These are phyloP conservation scores for Takashimella tepidaria DNA, from an alignment of 1,284 basidiomycete species.

Conservation along the genomic window DNA sequence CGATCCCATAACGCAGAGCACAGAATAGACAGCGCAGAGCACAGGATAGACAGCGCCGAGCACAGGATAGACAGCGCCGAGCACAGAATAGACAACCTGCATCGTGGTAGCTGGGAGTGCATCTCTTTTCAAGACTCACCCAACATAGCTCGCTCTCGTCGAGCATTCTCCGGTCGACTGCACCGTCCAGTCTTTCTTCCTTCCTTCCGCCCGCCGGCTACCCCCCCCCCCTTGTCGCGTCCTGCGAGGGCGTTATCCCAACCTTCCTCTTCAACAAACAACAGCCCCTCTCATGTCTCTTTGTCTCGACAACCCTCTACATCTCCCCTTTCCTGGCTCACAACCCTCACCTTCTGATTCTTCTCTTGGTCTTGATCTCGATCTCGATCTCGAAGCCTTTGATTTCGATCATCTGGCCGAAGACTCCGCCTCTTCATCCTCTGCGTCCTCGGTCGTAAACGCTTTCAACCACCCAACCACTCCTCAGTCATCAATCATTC, in stretches of 20 bases:
- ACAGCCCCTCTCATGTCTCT: background rate
- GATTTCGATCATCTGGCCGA: conserved; percentile 5
- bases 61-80: no score
- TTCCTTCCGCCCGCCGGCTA: background rate
- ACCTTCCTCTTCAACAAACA: background rate
- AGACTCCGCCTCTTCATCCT: conserved; percentile 5
- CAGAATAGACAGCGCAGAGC: no score
- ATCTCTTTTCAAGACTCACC: no score
- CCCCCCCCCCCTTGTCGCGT: background rate
- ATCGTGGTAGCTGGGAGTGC: no score
- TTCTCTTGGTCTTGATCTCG: conserved; percentile 9
- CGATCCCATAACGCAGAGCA: no score
- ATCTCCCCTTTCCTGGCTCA: conserved; percentile 4
- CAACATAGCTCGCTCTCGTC: no score
- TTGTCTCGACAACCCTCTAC: conserved; percentile 1
- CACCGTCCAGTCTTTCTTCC: background rate
- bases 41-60: no score
- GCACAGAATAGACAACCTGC: no score
- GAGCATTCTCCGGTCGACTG: no score
- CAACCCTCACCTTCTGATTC: conserved; percentile 12
- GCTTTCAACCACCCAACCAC: conserved; percentile 17
- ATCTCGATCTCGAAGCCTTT: conserved; percentile 28
- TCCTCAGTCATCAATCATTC: conserved; percentile 20
- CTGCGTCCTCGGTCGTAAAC: conserved; percentile 11
- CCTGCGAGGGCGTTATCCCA: background rate